Evolutionary conservation across 75 land plant genomes (phyloP).

Genomic region (Selaginella tamariscina): DNA sequence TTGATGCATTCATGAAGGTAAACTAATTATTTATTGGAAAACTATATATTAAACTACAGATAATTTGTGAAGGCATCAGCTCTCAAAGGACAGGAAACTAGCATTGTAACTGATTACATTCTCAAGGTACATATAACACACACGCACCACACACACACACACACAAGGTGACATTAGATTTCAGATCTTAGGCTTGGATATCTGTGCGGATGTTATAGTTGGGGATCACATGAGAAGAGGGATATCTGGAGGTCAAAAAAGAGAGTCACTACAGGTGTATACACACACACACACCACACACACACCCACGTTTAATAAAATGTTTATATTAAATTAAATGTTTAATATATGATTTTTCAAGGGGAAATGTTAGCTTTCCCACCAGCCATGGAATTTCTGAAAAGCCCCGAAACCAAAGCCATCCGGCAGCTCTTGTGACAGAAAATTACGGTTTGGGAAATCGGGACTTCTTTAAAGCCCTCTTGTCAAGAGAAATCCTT

Average conservation of each 20-base stretch:
- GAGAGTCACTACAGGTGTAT: conserved; percentile 69
- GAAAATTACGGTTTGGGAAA: background rate
- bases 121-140: conserved; percentile 16
- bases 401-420: background rate
- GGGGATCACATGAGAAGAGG: conserved; percentile 66
- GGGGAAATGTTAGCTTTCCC: background rate
- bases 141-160: background rate
- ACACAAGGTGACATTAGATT: background rate
- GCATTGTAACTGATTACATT: conserved; percentile 17
- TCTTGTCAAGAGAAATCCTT: background rate
- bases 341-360: background rate
- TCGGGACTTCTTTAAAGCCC: background rate
- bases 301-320: too few relatives aligned
- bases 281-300: too few relatives aligned
- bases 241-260: conserved; percentile 78
- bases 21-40: background rate
- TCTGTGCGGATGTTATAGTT: conserved; percentile 59
- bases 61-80: conserved; percentile 21
- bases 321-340: too few relatives aligned
- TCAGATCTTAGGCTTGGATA: conserved; percentile 62
- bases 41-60: too few relatives aligned
- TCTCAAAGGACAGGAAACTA: conserved; percentile 12
- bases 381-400: too few relatives aligned
- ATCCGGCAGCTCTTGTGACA: background rate
- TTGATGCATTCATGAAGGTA: conserved; percentile 87